phyloP scores from a whole-genome alignment of 129 eudicot species.

The Dittrichia graveolens region DNA sequence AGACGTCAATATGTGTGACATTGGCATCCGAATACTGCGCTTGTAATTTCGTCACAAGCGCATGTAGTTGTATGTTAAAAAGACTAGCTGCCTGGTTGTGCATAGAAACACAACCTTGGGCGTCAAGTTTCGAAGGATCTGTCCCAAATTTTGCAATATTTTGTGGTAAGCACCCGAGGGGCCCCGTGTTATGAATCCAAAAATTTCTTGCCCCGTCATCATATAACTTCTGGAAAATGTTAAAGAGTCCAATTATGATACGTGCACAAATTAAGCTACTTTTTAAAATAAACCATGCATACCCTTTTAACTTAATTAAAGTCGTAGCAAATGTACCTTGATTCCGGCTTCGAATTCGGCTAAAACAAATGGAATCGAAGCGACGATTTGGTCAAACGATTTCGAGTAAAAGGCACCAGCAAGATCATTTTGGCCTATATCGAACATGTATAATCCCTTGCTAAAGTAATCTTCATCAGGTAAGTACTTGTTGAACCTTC shows the following conservation, averaged over 20 bases:
- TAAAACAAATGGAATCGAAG: slow-evolving; percentile 76
- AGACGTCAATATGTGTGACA: slow-evolving; percentile 68
- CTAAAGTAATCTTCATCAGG: slow-evolving; percentile 65
- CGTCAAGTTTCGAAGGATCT: slow-evolving; percentile 72
- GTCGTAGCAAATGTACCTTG: slow-evolving; percentile 38
- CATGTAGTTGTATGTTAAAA: slow-evolving; percentile 79
- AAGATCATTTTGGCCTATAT: slow-evolving; percentile 90
- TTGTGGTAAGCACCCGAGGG: slow-evolving; percentile 82
- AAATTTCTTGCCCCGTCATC: slow-evolving; percentile 74
- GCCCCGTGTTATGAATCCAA: slow-evolving; percentile 97
- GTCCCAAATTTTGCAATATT: slow-evolving; percentile 75
- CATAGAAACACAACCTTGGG: slow-evolving; percentile 62
- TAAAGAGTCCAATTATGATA: background rate
- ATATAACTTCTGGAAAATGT: slow-evolving; percentile 53
- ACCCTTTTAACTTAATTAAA: too few relatives aligned
- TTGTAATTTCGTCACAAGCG: slow-evolving; percentile 63
- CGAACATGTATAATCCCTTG: slow-evolving; percentile 86
- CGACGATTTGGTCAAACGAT: slow-evolving; percentile 75
- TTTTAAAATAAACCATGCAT: background rate
- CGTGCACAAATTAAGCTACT: too few relatives aligned
- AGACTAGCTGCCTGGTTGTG: slow-evolving; percentile 80
- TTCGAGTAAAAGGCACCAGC: slow-evolving; percentile 80
- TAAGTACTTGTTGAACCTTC: slow-evolving; percentile 62
- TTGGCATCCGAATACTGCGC: slow-evolving; percentile 62
- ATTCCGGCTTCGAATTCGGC: slow-evolving; percentile 76